A percentile compares a stretch with the other conserved stretches of the same genome.
Evolutionary conservation across 352 stramenopile species (phyloP).

Genomic region (Pythium dissimile): DNA sequence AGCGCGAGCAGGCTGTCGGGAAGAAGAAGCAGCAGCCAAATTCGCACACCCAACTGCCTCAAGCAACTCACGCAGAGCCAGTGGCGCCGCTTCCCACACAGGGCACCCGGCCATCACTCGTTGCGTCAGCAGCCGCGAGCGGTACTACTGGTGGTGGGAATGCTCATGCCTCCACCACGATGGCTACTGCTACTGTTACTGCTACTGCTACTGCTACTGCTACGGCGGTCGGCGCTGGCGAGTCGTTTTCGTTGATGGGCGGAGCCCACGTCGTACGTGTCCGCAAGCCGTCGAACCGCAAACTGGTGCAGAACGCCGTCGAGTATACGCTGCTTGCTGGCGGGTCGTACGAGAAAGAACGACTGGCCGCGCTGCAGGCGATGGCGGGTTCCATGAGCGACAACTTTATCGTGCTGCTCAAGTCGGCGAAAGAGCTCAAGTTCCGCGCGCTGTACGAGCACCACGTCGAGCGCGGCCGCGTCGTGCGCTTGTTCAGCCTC

Average conservation of each 20-base stretch:
- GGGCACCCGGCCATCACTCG: no score
- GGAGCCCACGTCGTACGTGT: conserved; percentile 19
- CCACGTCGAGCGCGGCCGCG: conserved; percentile 38
- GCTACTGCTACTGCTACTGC: not conserved
- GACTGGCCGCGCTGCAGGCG: conserved; percentile 35
- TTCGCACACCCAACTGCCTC: not conserved
- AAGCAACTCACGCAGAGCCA: not conserved
- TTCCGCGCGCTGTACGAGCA: conserved; percentile 75
- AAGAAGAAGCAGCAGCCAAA: conserved; percentile 27
- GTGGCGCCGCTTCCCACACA: not conserved
- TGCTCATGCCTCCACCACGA: no score
- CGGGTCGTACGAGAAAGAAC: conserved; percentile 55
- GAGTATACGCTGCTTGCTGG: conserved; percentile 74
- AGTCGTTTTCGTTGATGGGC: conserved; percentile 3
- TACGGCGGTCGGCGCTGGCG: not conserved
- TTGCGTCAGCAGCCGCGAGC: no score
- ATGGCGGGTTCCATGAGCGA: conserved; percentile 44
- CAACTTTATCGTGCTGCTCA: conserved; percentile 77
- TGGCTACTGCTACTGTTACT: no score
- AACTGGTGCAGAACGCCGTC: conserved; percentile 78
- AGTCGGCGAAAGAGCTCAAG: conserved; percentile 67
- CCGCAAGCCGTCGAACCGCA: conserved; percentile 47
- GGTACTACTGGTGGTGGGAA: no score
- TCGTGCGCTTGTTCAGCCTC: conserved; percentile 41
- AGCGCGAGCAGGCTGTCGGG: conserved; percentile 30